Evolutionary conservation across 1,139 yeast genomes (phyloP).

Genomic region (Meyerozyma athensensis): DNA sequence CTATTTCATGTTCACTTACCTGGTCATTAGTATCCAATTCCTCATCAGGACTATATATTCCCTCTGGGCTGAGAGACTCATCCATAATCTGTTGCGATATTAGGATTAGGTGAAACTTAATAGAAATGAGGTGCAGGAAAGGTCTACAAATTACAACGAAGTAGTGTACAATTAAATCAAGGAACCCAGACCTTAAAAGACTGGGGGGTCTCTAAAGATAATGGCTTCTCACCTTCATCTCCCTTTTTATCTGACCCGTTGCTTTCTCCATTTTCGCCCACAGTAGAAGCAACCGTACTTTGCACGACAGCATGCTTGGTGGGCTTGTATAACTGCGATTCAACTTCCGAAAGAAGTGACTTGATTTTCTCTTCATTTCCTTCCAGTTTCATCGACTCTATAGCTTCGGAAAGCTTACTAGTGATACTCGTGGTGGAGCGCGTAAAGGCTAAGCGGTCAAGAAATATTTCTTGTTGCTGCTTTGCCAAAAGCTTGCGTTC

Average conservation of each 20-base stretch:
- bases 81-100: not conserved
- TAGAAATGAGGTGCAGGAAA: not conserved
- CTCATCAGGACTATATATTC: not conserved
- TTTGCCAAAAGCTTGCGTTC: conserved; percentile 71
- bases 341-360: conserved; percentile 41
- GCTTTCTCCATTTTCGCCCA: conserved; percentile 11
- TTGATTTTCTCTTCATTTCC: conserved; percentile 17
- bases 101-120: not conserved
- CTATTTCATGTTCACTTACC: conserved; percentile 3
- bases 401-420: conserved; percentile 42
- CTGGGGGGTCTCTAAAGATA: conserved; percentile 79
- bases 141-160: not conserved
- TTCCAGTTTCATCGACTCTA: conserved; percentile 13
- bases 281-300: conserved; percentile 9
- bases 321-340: conserved; percentile 48
- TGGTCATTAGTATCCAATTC: conserved; percentile 3
- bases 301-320: conserved; percentile 29
- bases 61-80: not conserved
- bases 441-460: conserved; percentile 73
- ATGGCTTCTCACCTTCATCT: conserved; percentile 50
- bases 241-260: conserved; percentile 10
- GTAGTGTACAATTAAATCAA: conserved; percentile 13
- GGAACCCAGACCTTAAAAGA: conserved; percentile 85
- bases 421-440: conserved; percentile 53
- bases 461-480: conserved; percentile 76